Conservation (phyloP, 148 eudicot species). For the Bassia scoparia region DNA sequence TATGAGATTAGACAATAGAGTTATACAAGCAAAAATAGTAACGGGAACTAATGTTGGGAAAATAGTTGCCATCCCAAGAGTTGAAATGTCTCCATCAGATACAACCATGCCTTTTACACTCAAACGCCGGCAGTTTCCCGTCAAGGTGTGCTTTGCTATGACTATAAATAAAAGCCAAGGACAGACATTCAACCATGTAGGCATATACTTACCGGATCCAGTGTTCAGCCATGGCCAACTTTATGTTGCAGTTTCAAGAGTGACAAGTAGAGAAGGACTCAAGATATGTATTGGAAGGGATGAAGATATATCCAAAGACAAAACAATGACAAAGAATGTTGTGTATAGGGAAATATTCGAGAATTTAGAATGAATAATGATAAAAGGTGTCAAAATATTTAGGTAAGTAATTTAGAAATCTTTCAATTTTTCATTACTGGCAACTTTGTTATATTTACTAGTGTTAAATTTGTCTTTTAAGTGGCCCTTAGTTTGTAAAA, state of each 20-base stretch:
- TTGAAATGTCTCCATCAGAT: background rate
- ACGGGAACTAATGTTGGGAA: background rate
- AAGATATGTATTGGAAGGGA: background rate
- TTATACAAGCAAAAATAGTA: background rate
- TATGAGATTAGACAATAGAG: background rate
- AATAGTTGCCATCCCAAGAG: background rate
- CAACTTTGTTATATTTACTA: too few relatives aligned
- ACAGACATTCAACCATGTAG: background rate
- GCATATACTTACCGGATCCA: background rate
- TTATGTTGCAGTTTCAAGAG: background rate
- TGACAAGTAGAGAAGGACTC: background rate
- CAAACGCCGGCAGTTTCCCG: background rate
- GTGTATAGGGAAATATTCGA: background rate
- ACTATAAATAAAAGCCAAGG: background rate
- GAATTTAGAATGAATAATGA: background rate
- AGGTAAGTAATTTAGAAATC: too few relatives aligned
- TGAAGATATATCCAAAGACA: background rate
- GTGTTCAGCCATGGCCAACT: background rate
- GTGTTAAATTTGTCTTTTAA: too few relatives aligned
- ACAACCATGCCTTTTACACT: background rate
- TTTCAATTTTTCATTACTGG: too few relatives aligned
- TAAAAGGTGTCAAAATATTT: too few relatives aligned
- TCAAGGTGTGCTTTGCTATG: background rate
- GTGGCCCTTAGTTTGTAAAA: too few relatives aligned
- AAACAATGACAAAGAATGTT: background rate